Evolutionary conservation across 306 rosid genomes (phyloP), one percentile per base, ranked within the genome.

Genomic region (Pueraria montana): DNA sequence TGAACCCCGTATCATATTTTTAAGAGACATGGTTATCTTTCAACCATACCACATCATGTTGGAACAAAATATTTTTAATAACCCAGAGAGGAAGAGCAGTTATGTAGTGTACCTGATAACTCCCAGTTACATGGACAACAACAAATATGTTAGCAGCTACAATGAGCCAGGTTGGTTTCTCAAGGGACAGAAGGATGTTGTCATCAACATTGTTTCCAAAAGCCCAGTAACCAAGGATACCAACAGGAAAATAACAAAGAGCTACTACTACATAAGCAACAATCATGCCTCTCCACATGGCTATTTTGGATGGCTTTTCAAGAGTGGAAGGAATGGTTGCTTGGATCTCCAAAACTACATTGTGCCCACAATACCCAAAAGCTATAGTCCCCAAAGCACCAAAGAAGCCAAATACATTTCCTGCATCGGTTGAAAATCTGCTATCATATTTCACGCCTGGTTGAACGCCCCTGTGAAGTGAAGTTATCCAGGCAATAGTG

Each of bases 311-410:
- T 11, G 98, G 98, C 84, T 89, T 91, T 87, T 91, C 97, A 0
- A 97, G 94, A 3, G 97, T 90, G 5, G 98, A 91, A n/a, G 97
- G 97, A n/a, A 95, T 91, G 1, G 98, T 95, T 67, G 97, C 95
- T 85, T 95, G 98, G 76, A 95, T 93, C 84, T 95, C 98, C 21
- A 93, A 82, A n/a, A 94, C 90, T 52, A 94, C 98, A 11, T 84
- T 94, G 85, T 94, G 98, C 26, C 93, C 98, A 2, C 93, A 94
- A 83, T 91, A 91, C 21, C 97, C 97, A 81, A 90, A 94, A 73
- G 94, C 97, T 48, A 94, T 90, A 4, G 84, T 87, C 1, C 98
- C 98, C 59, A 94, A 62, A 11, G 86, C 97, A 65, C 48, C 80
- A 0, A 94, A 86, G 90, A 94, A 88, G 77, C 74, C 75, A 82